Evolutionary conservation across 345 rosid species (phyloP), one percentile per base, ranked within the genome.

Genomic region (Draba incana): DNA sequence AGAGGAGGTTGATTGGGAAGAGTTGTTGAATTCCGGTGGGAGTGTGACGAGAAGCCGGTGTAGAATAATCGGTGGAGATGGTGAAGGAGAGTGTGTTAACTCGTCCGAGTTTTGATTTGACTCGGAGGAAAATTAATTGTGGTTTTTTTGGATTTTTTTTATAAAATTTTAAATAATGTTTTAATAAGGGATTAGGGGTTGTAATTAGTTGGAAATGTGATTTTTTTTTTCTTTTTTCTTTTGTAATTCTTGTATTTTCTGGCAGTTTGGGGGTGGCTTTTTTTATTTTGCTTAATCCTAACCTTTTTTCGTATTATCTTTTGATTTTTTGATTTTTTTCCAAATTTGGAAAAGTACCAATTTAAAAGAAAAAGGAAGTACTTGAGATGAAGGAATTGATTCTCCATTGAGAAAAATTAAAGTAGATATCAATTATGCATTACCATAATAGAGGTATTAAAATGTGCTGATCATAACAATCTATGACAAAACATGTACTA

Each of bases 1-100:
- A 52, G 88, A 85, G 23, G 82, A 72, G 41, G 71, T 84, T 62
- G 84, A 88, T 70, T 93, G 98, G 98, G 96, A 88, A 68, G 88
- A 80, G 8, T 57, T 91, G 82, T 86, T 94, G 1, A 84, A 85
- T 41, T 80, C 88, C 45, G 86, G 77, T 14, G 64, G 74, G 48
- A 64, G 71, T 48, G 62, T 53, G 12, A 72, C 58, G 41, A 85
- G 72, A 25, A 72, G 44, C 68, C 75, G 62, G 67, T 16, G 42
- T 35, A 58, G 68, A 20, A 20, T 20, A 72, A 54, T 58, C 62
- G 73, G 75, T 24, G 72, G 70, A 1, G 74, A 53, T 6, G 75
- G 64, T 55, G 77, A 65, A 13, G 70, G 64, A 24, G 65, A 84
- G 0, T 24, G 70, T 57, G 71, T 38, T 10, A 80, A 83, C 80